Evolutionary conservation across 805 yeast species (phyloP), one percentile per base, ranked within the genome.

Genomic region (Cyberlindnera japonica): DNA sequence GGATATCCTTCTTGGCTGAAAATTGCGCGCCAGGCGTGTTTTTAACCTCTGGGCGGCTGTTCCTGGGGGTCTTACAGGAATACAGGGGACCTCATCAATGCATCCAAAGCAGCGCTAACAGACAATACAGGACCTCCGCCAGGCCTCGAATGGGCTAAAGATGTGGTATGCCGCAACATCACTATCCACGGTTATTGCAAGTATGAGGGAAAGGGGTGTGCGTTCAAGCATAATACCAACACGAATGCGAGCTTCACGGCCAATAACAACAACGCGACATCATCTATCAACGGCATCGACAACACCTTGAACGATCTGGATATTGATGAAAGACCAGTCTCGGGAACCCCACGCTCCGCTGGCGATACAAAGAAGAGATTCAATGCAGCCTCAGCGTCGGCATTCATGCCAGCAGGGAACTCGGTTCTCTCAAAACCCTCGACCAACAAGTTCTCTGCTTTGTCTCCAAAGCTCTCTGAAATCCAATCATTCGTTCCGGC

Each of bases 111-210:
- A n/a, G n/a, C n/a, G n/a, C n/a, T 30, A 33, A 39, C 40, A 20
- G 20, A 24, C 35, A 15, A n/a, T 6, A 5, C 10, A 34, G 24
- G 13, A 17, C 31, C 30, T 1, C 34, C 34, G 37, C 48, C 51
- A 7, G 49, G 44, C 23, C 55, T 63, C 36, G 72, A 67, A 16
- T 66, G 72, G 72, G 89, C 90, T 6, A 81, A 76, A 60, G 81
- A 80, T 44, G 81, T 87, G 21, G 89, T 83, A 41, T 88, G 96
- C 64, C 74, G 89, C 59, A 88, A 88, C 54, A 80, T 87, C 40
- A 77, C 82, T 35, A 85, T 86, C 24, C 88, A 87, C 65, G 96
- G 96, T 4, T 86, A 74, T 54, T 88, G 96, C 68, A 86, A 86
- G 59, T 87, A 75, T 64, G 89, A 85, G 53, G 83, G 83, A 50